These are phyloP conservation scores for Piromyces finnis DNA, from an alignment of 192 early-diverging fungal genomes.

Conservation along the genomic window DNA sequence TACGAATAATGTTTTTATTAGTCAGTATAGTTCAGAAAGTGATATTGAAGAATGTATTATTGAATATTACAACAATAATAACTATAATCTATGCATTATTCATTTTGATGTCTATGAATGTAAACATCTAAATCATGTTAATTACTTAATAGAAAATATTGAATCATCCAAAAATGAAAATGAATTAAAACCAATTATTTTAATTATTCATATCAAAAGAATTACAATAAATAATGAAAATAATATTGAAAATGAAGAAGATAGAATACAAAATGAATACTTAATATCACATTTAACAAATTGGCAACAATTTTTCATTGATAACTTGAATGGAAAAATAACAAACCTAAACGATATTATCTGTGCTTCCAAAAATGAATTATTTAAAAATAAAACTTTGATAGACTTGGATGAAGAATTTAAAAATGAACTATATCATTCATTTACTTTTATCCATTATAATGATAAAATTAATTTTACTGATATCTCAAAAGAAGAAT, in stretches of 20 bases:
- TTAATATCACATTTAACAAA: neutral
- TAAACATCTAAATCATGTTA: neutral
- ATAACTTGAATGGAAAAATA: neutral
- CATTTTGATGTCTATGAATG: neutral
- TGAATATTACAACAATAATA: neutral
- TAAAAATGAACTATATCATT: neutral
- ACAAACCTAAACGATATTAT: neutral
- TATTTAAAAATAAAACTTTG: neutral
- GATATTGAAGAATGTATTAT: neutral
- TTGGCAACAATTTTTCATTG: neutral
- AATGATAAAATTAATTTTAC: neutral
- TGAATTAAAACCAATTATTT: neutral
- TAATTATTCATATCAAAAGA: neutral
- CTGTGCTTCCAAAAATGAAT: neutral
- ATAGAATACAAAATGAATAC: neutral
- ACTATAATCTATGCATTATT: neutral
- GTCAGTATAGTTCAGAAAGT: neutral
- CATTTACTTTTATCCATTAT: neutral
- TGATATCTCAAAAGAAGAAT: neutral
- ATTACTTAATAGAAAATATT: neutral
- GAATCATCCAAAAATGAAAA: neutral
- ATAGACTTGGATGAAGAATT: neutral
- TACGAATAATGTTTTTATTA: neutral
- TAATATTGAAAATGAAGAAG: too few relatives aligned
- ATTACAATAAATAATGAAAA: too few relatives aligned